Base-by-base conservation (phyloP, 2,329 filamentous ascomycete species). In the Grosmannia penicillata region DNA sequence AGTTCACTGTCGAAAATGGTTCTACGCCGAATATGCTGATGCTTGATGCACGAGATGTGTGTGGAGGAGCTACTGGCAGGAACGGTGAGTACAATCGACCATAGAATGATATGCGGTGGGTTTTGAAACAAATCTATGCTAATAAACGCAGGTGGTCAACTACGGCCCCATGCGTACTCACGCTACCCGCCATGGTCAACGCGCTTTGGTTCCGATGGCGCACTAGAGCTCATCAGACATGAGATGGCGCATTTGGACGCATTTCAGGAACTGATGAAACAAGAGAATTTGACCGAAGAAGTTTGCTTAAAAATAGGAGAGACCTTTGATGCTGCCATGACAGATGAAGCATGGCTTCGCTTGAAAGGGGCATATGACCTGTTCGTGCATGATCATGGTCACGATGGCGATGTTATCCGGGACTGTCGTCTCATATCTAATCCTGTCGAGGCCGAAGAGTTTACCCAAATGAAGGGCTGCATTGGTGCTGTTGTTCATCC, bases 51-150 rank as follows among this genome's bases (percentile, higher is more conserved):
- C 60, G 75, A 44, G 70, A 77, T 49, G 70, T 73, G 7, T 78
- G 74, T 47, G 79, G 71, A 54, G 75, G 75, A 35, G 75, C 75
- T 2, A 80, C 75, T 1, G 76, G 75, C 11, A 59, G 75, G 45
- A 69, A 69, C 42, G 36, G 36, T 25, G 11, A 25, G 24, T n/a
- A n/a, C n/a, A n/a, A n/a, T n/a, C n/a, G n/a, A n/a, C n/a, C n/a
- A n/a, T n/a, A n/a, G n/a, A n/a, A n/a, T n/a, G n/a, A n/a, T n/a
- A n/a, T n/a, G n/a, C n/a, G n/a, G n/a, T n/a, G n/a, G n/a, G n/a
- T n/a, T n/a, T n/a, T n/a, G n/a, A n/a, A n/a, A n/a, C n/a, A n/a
- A n/a, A n/a, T n/a, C n/a, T n/a, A n/a, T n/a, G n/a, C n/a, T 25
- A 25, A 25, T 25, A 25, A 11, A 25, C 24, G 24, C 24, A 25